Evolutionary conservation across 208 protist species (phyloP), one percentile per base, ranked within the genome.

Genomic region (Acanthamoeba rhysodes): DNA sequence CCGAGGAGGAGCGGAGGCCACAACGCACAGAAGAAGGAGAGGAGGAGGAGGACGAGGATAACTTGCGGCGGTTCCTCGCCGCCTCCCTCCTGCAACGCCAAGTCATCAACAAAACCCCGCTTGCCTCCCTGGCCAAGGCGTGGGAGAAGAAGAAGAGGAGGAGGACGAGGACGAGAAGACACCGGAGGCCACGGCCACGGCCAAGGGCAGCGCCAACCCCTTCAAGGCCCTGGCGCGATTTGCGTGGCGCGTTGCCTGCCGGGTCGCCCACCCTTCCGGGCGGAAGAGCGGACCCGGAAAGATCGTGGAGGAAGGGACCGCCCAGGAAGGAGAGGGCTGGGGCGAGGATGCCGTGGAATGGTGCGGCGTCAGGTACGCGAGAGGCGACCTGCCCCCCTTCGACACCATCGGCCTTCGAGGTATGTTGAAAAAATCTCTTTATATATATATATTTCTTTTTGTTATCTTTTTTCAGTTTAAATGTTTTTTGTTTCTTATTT

Each of bases 301-400:
- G 48, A n/a, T n/a, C 1, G 9, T 85, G 14, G 76, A 85, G 27
- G 76, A 85, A 41, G 76, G 76, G 5, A 62, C 48, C 12, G 76
- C 18, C 8, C 41, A 50, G 22, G 70, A 78, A 29, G 70, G 50
- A 2, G 48, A 59, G 48, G 29, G 78, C 50, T 87, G 78, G 78
- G 62, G 78, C 50, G 78, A 87, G 27, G 78, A 87, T 9, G 2
- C 48, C 2, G 78, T 87, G 2, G 78, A 87, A 27, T 87, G 78
- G 78, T 87, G 37, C 48, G 78, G 78, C 37, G 45, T 87, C 24
- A n/a, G 3, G 20, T 87, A 87, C 29, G 50, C 78, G 9, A 50
- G 29, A 10, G 16, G 18, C 24, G 45, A 87, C 48, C 2, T 87
- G 10, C 78, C 78, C 14, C 45, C 78, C 1, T 87, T 87, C 12